Base-by-base conservation (phyloP, 768 basidiomycete species). In the Chalciporus sphaerocephalus region DNA sequence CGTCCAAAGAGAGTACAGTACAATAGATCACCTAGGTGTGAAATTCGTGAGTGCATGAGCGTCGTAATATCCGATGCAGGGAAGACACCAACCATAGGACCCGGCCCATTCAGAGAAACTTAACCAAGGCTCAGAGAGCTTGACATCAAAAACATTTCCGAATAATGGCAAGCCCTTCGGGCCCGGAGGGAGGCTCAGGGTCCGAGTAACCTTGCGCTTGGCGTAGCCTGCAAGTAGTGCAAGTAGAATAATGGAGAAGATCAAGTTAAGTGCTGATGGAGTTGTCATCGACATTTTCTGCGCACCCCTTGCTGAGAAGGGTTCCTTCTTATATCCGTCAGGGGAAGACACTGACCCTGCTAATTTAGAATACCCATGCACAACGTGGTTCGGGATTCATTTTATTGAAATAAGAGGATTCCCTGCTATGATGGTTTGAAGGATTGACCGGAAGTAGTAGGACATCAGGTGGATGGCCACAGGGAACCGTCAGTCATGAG, bases 51-150 rank as follows among this genome's bases (percentile, higher is more conserved):
- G n/a, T 30, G 25, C 2, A 37, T 60, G 37, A 48, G n/a, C 27
- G 25, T 40, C 17, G 2, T 18, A 4, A 5, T 33, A 24, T 43
- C 32, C 3, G 11, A 27, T 30, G 22, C 5, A 36, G 22, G 18
- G 25, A 33, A 16, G 30, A 35, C 18, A 57, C 53, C 6, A 9
- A 65, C 63, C 63, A 5, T 63, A 47, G 16, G 46, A 47, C 7
- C 48, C 47, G 21, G 53, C 64, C 66, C 66, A 67, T 33, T 41
- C 54, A 27, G 66, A 55, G 51, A 66, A 68, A n/a, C 51, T 65
- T 13, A 66, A 34, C 68, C 68, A 67, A 12, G 66, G 68, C 17
- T 50, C 33, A 5, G 52, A 47, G 5, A 42, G 10, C 13, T 67
- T 46, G 34, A 67, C 46, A 17, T 65, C 55, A 27, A 66, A 20